Evolutionary conservation across 225 moss, liverwort and hornwort genomes (phyloP).

Genomic region (Climacium dendroides): DNA sequence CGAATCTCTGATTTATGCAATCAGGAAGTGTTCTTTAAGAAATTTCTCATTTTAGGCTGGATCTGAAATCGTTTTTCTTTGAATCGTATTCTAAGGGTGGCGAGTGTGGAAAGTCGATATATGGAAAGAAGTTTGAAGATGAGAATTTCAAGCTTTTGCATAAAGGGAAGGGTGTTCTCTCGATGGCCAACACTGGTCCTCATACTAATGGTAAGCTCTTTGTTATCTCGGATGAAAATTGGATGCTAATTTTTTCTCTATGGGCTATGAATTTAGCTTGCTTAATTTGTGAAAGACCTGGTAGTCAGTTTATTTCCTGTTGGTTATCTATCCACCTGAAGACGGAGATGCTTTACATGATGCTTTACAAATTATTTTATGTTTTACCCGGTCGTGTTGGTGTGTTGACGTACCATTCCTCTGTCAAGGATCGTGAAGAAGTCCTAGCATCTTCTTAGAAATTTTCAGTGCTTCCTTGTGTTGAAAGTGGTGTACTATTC

Average conservation of each 20-base stretch:
- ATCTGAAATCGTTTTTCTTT: neutral
- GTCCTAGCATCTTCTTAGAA: neutral
- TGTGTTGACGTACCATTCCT: neutral
- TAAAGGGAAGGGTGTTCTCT: constrained; percentile 58
- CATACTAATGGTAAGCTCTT: constrained; percentile 52
- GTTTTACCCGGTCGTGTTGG: neutral
- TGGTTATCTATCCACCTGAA: neutral
- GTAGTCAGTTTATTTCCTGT: neutral
- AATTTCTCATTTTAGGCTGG: neutral
- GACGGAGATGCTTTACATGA: neutral
- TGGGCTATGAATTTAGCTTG: neutral
- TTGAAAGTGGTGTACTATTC: neutral
- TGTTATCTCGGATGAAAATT: neutral
- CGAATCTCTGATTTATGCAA: neutral
- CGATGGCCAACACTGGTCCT: constrained; percentile 76
- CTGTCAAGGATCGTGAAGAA: neutral
- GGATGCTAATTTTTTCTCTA: neutral
- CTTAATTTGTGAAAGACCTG: neutral
- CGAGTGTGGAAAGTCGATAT: constrained; percentile 74
- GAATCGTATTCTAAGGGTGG: constrained; percentile 30
- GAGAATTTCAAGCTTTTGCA: constrained; percentile 74
- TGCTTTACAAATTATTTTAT: neutral
- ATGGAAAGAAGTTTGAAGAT: constrained; percentile 72
- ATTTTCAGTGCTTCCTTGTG: neutral
- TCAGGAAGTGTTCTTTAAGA: neutral